Base-by-base conservation (phyloP, 306 rosid genomes). In the Notholithocarpus densiflorus region DNA sequence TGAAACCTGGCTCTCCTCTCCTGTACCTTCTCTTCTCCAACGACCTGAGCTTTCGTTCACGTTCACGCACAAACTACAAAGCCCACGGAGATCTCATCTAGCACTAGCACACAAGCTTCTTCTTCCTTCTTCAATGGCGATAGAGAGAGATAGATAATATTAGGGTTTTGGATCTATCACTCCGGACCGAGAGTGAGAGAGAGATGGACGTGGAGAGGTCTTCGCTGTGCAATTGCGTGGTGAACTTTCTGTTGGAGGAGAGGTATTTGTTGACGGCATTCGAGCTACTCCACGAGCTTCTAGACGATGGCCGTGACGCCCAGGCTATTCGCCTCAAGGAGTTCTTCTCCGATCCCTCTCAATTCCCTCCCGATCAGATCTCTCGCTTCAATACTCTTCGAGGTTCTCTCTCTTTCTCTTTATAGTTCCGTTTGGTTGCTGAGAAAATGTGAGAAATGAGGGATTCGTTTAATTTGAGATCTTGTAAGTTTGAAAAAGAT, bases 251-350 rank as follows among this genome's bases (percentile, higher is more conserved):
- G 20, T 82, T 95, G 23, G 98, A 95, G 73, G 99, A 95, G 90
- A 95, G 90, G 80, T 95, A 95, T 87, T 52, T 90, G 31, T 88
- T 95, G 37, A 91, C 99, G 1, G 99, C 99, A 20, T 95, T 95
- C 56, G 98, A 95, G 92, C 99, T 95, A 26, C 99, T 95, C 74
- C 99, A 95, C 76, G 99, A 95, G 93, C 99, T 95, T 72, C 99
- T 93, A 72, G 96, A 93, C 8, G 98, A 95, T 80, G 98, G 97
- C 73, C 89, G 90, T 20, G 90, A 88, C 75, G 87, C 89, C 68
- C 98, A 95, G 55, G 98, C 99, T 34, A 95, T 95, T 83, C 99
- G 99, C 26, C 98, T 95, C 87, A 91, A 89, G 72, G 80, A 88
- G 4, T 90, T 83, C 88, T 93, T 95, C 86, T 86, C 99, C 54